A percentile compares a stretch with the other conserved stretches of the same genome.
phyloP scores from a whole-genome alignment of 441 rosid species.

The Metrosideros polymorpha region DNA sequence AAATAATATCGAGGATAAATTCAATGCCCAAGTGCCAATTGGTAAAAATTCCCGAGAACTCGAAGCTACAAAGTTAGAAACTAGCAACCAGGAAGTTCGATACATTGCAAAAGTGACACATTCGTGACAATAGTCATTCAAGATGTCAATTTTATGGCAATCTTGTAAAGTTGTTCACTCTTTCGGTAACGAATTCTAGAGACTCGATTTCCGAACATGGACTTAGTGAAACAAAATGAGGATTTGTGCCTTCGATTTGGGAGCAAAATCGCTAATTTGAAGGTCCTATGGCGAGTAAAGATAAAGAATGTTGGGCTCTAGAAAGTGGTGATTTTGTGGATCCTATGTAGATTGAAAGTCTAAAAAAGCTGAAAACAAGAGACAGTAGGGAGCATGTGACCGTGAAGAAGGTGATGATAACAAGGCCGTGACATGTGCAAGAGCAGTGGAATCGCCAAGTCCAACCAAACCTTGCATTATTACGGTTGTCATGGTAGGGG shows the following conservation, averaged over 20 bases:
- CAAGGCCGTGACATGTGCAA: constrained; percentile 16
- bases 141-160: not conserved
- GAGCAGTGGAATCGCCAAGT: not conserved
- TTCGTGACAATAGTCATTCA: not conserved
- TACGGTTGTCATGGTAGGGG: constrained; percentile 14
- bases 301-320: not conserved
- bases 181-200: not conserved
- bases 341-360: not conserved
- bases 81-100: not conserved
- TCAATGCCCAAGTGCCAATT: not conserved
- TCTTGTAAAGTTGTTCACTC: not conserved
- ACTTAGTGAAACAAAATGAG: not conserved
- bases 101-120: not conserved
- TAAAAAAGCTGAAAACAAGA: not conserved
- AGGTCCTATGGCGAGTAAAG: not conserved
- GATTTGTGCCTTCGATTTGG: not conserved
- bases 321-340: not conserved
- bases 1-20: rapidly evolving
- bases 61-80: not conserved
- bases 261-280: not conserved
- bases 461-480: constrained; percentile 13
- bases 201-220: not conserved
- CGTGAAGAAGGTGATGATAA: constrained; percentile 19
- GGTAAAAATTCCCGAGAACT: not conserved
- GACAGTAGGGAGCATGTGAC: constrained; percentile 2